phyloP scores from a whole-genome alignment of 2,329 filamentous ascomycete species.

The Penicillium glabrum region DNA sequence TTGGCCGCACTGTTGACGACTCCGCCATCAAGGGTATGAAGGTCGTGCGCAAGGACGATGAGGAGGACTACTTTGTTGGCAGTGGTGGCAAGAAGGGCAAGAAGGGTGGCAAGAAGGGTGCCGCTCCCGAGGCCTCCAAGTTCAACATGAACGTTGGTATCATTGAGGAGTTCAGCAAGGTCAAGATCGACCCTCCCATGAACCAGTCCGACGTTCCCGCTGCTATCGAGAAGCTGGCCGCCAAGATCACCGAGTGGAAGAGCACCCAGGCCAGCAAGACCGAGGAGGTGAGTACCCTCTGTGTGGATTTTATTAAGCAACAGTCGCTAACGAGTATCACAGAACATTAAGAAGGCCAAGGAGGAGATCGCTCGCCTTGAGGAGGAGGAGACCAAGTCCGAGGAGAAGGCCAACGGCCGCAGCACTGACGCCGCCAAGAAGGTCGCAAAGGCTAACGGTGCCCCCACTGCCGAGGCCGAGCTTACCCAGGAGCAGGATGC shows the following conservation, averaged over 20 bases:
- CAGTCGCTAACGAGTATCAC: conserved; percentile 25
- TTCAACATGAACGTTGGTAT: conserved; percentile 90
- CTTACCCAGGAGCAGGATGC: conserved; percentile 59
- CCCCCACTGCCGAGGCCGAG: conserved; percentile 54
- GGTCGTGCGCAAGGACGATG: conserved; percentile 81
- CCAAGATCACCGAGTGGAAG: conserved; percentile 90
- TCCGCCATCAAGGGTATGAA: conserved; percentile 81
- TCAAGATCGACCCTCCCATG: conserved; percentile 86
- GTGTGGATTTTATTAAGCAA: background rate
- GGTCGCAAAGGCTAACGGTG: conserved; percentile 54
- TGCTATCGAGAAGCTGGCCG: conserved; percentile 84
- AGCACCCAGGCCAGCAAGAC: conserved; percentile 86
- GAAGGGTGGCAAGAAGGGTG: conserved; percentile 74
- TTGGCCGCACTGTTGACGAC: conserved; percentile 80
- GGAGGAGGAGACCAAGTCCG: conserved; percentile 63
- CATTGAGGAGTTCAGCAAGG: conserved; percentile 82
- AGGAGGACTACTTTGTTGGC: conserved; percentile 79
- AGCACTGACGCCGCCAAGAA: conserved; percentile 55
- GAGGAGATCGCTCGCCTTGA: conserved; percentile 88
- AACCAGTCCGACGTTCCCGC: conserved; percentile 77
- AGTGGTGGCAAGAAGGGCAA: conserved; percentile 80
- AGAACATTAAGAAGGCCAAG: conserved; percentile 97
- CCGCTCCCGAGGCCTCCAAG: conserved; percentile 52
- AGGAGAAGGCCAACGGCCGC: conserved; percentile 38
- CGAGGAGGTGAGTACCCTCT: conserved; percentile 67